Evolutionary conservation across 192 early-diverging fungal genomes (phyloP), one percentile per base, ranked within the genome.

Genomic region (Dissophora ornata): DNA sequence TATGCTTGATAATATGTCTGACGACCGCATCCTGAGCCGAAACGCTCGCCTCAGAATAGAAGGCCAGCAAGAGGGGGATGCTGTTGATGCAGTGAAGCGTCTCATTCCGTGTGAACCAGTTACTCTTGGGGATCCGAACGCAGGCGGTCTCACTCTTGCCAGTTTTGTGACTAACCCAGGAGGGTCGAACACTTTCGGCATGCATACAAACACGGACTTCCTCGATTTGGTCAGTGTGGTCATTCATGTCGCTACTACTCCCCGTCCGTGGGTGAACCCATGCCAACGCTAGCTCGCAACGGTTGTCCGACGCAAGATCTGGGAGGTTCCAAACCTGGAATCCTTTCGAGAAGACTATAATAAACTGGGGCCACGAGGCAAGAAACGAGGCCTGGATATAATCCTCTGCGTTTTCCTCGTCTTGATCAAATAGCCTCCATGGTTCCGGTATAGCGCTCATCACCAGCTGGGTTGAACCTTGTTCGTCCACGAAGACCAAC

Each of bases 251-350:
- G 16, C 24, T 15, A n/a, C 1, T 36, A 26, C 26, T 34, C n/a
- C 36, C 42, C 2, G 4, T 19, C 3, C 26, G 29, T 2, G 59
- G 59, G 12, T 10, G 21, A 32, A 49, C 29, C 59, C 59, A 61
- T 18, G 46, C 29, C 29, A 61, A 25, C 4, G 36, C 24, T 12
- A 61, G 47, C 13, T 34, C 40, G 24, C 44, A 49, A 21, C 33
- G 19, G 25, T 50, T 49, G 18, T 36, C 46, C 1, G 59, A 29
- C 2, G 45, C n/a, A 19, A 22, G 1, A 21, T 40, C 46, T 5
- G 59, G 59, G 3, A 61, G 47, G 25, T 29, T 61, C 59, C 59
- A 61, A 1, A 61, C 40, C 13, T 61, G 59, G 49, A 61, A 61
- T 3, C 59, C 59, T 12, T 7, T 44, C 13, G 59, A 33, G n/a